Percentiles rank a stretch among this genome's conserved stretches.
Evolutionary conservation across 2,329 filamentous ascomycete species (phyloP).

Genomic region (Trichoderma sp.): DNA sequence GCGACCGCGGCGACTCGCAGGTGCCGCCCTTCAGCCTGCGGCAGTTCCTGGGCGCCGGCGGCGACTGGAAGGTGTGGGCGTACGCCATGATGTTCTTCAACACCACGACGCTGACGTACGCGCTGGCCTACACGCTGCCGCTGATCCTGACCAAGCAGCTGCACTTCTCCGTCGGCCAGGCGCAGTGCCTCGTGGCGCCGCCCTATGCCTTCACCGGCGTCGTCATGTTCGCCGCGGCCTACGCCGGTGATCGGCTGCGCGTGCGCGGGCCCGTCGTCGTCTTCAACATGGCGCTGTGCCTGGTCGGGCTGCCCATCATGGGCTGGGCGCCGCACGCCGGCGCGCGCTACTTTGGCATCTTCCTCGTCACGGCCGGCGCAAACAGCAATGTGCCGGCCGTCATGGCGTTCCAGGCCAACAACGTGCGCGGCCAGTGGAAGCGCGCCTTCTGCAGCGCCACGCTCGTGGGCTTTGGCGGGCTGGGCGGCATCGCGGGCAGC

Average conservation of each 20-base stretch:
- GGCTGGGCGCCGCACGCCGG: constrained; percentile 61
- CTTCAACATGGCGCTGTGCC: constrained; percentile 64
- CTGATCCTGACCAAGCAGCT: constrained; percentile 67
- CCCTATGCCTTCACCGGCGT: constrained; percentile 67
- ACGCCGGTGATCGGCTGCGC: constrained; percentile 66
- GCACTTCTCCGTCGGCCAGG: constrained; percentile 62
- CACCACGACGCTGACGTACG: constrained; percentile 72
- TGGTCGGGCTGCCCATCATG: constrained; percentile 72
- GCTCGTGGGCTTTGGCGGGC: constrained; percentile 72
- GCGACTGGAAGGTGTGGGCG: constrained; percentile 62
- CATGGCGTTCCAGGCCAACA: constrained; percentile 83
- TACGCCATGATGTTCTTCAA: constrained; percentile 64
- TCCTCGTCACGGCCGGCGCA: constrained; percentile 73
- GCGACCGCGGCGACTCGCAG: constrained; percentile 59
- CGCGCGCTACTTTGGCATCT: constrained; percentile 73
- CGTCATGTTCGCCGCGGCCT: constrained; percentile 61
- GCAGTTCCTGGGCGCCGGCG: constrained; percentile 49
- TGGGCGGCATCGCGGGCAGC: constrained; percentile 76
- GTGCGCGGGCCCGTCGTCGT: constrained; percentile 67
- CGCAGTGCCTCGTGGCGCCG: constrained; percentile 72
- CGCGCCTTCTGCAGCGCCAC: constrained; percentile 76
- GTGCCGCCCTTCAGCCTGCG: constrained; percentile 53
- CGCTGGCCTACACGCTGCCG: constrained; percentile 77
- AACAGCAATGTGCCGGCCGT: constrained; percentile 75
- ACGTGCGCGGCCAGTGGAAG: constrained; percentile 88